Conservation (phyloP, 306 rosid genomes). For the Rubus parviflorus region DNA sequence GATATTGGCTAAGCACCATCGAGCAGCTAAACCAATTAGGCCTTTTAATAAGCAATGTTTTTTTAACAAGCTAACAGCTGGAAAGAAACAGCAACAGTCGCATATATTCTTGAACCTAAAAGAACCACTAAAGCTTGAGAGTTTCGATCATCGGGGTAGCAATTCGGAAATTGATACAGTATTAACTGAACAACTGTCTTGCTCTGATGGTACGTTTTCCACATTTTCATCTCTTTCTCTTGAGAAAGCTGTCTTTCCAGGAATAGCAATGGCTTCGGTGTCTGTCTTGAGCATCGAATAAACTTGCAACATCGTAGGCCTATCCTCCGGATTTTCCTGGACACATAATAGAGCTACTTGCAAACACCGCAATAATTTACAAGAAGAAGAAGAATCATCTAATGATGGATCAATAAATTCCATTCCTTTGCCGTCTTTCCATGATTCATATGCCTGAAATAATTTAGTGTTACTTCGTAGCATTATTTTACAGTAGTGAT, state of each 20-base stretch:
- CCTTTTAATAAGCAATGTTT: no score
- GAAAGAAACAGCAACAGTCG: no score
- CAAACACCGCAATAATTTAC: constrained; percentile 59
- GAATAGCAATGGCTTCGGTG: constrained; percentile 31
- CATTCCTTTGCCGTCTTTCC: constrained; percentile 45
- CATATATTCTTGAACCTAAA: no score
- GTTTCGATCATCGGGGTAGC: constrained; percentile 40
- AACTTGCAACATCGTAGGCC: constrained; percentile 65
- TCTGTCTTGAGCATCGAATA: constrained; percentile 52
- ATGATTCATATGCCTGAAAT: constrained; percentile 52
- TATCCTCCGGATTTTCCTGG: constrained; percentile 52
- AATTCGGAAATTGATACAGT: constrained; percentile 45
- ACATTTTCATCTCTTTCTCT: constrained; percentile 6
- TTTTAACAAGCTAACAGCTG: no score
- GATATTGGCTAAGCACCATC: no score
- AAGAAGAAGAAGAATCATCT: constrained; percentile 44
- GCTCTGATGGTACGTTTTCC: constrained; percentile 6
- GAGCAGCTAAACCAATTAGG: no score
- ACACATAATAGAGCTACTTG: constrained; percentile 61
- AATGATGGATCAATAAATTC: constrained; percentile 53
- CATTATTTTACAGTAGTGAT: neutral
- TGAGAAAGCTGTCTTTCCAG: constrained; percentile 50
- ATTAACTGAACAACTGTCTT: constrained; percentile 29
- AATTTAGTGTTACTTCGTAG: neutral
- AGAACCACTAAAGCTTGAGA: no score